Evolutionary conservation across 1,139 yeast genomes (phyloP).

Genomic region (Wickerhamiella pararugosa): DNA sequence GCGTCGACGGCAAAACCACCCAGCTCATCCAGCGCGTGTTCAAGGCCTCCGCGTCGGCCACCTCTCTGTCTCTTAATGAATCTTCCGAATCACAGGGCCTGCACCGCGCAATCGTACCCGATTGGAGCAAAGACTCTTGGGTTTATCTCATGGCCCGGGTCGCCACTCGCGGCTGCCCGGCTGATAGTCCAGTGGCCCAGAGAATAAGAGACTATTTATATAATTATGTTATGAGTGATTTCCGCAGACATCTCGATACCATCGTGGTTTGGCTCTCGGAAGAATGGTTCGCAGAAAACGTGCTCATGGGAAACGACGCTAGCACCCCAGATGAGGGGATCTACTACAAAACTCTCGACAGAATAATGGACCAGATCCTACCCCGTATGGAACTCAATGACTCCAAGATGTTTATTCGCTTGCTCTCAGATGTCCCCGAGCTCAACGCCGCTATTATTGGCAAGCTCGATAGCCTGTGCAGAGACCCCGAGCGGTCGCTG

Average conservation of each 20-base stretch:
- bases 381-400: constrained; percentile 75
- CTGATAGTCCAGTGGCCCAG: constrained; percentile 32
- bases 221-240: constrained; percentile 57
- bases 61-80: no score
- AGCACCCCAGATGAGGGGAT: constrained; percentile 11
- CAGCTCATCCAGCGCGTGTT: background rate
- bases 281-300: constrained; percentile 75
- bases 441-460: constrained; percentile 45
- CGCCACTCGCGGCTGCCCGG: constrained; percentile 15
- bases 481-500: constrained; percentile 69
- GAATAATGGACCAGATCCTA: constrained; percentile 61
- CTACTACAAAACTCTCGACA: constrained; percentile 45
- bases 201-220: constrained; percentile 56
- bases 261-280: constrained; percentile 92
- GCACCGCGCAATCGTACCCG: background rate
- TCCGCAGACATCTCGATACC: constrained; percentile 56
- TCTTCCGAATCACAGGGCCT: background rate
- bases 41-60: background rate
- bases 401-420: constrained; percentile 61
- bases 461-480: constrained; percentile 57
- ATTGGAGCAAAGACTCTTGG: constrained; percentile 8
- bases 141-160: constrained; percentile 8
- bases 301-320: constrained; percentile 18
- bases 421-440: constrained; percentile 75
- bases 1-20: background rate